These are phyloP conservation scores for Aspergillus mulundensis DNA, from an alignment of 495 filamentous ascomycete species.

Conservation along the genomic window DNA sequence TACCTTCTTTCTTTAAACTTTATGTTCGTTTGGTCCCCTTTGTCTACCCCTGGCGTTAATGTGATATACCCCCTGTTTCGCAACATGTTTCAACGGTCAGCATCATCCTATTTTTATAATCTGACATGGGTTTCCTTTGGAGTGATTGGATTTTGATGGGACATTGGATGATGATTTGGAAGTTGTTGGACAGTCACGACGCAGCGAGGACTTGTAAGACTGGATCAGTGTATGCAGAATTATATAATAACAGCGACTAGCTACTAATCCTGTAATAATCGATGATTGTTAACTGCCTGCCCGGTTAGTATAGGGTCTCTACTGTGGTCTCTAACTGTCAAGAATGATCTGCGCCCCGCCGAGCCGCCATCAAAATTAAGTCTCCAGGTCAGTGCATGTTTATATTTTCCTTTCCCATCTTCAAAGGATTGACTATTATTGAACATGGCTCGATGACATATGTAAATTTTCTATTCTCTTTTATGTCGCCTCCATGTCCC, in stretches of 20 bases:
- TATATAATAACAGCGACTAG: slow-evolving; percentile 5
- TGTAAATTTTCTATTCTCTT: background rate
- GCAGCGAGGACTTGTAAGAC: slow-evolving; percentile 9
- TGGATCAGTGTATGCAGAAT: slow-evolving; percentile 1
- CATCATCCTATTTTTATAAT: slow-evolving; percentile 10
- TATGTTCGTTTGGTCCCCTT: slow-evolving; percentile 11
- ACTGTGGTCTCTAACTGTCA: background rate
- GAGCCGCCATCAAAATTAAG: slow-evolving; percentile 1
- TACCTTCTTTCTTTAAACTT: slow-evolving; percentile 9
- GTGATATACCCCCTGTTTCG: slow-evolving; percentile 41
- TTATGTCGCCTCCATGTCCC: slow-evolving; percentile 38
- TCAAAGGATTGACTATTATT: background rate
- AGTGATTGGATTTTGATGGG: slow-evolving; percentile 6
- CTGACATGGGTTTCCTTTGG: background rate
- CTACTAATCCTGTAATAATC: background rate
- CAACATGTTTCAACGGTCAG: slow-evolving; percentile 4
- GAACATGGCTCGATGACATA: background rate
- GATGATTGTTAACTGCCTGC: background rate
- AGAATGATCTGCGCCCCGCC: background rate
- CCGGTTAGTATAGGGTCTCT: no score
- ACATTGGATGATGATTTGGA: slow-evolving; percentile 6
- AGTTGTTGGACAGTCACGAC: slow-evolving; percentile 10
- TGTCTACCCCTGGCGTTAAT: slow-evolving; percentile 34
- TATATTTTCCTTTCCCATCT: background rate
- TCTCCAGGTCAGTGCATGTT: background rate